These are phyloP conservation scores for Vaccinium myrtillus DNA, from an alignment of 148 eudicot genomes.

Conservation along the genomic window DNA sequence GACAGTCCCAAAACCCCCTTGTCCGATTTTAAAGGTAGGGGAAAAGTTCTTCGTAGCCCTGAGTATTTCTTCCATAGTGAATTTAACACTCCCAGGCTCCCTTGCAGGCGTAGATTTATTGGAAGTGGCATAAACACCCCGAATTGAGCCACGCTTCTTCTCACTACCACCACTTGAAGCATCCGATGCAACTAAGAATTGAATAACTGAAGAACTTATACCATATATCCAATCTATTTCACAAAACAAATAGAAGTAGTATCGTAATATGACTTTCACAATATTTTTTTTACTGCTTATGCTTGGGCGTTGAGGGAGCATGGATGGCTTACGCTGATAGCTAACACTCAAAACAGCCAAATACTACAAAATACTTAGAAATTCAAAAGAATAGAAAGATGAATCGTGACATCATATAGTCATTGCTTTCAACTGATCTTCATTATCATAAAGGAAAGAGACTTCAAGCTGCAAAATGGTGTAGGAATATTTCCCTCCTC, in stretches of 20 bases:
- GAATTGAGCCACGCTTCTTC: slow-evolving; percentile 26
- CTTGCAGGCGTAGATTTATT: slow-evolving; percentile 31
- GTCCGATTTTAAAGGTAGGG: slow-evolving; percentile 71
- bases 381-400: background rate
- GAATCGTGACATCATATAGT: background rate
- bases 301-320: background rate
- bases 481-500: background rate
- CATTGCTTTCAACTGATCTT: slow-evolving; percentile 1
- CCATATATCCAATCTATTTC: slow-evolving; percentile 9
- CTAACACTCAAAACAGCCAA: background rate
- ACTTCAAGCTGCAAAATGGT: background rate
- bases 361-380: background rate
- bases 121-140: slow-evolving; percentile 30
- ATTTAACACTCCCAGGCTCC: slow-evolving; percentile 43
- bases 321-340: background rate
- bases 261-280: background rate
- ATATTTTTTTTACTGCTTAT: background rate
- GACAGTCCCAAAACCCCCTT: slow-evolving; percentile 91
- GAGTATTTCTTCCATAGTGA: slow-evolving; percentile 58
- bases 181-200: slow-evolving; percentile 33
- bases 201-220: background rate
- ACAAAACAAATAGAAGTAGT: background rate
- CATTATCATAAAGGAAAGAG: background rate
- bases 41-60: slow-evolving; percentile 77
- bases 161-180: slow-evolving; percentile 32